A percentile compares a stretch with the other conserved stretches of the same genome.
Conservation (phyloP, 306 rosid species). For the Fagus sylvatica region DNA sequence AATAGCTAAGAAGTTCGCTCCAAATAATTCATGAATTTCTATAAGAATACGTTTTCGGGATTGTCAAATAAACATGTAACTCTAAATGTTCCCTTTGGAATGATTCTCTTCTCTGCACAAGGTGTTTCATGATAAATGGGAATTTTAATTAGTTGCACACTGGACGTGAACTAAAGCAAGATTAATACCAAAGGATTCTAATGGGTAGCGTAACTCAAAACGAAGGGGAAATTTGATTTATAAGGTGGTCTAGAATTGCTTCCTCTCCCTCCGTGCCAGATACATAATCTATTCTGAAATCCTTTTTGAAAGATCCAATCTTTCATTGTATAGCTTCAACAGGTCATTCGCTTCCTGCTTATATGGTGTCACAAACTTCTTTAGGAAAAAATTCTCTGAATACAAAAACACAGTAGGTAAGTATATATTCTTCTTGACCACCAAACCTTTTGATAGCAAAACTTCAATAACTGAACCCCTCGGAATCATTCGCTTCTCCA, state of each 20-base stretch:
- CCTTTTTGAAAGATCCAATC: not conserved
- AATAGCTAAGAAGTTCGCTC: no score
- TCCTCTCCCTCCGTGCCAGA: not conserved
- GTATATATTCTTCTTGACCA: conserved; percentile 8
- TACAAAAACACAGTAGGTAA: not conserved
- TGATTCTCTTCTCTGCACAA: conserved; percentile 32
- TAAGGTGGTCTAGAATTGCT: not conserved
- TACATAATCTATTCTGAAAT: not conserved
- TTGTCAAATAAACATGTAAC: not conserved
- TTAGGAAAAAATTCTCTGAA: conserved; percentile 14
- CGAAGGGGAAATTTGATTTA: not conserved
- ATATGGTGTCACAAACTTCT: conserved; percentile 22
- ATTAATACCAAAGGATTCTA: not conserved
- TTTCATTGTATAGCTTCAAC: conserved; percentile 30
- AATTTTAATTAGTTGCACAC: not conserved
- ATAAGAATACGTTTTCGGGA: no score
- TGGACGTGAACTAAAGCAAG: not conserved
- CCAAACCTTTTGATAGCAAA: conserved; percentile 36
- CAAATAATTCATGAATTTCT: no score
- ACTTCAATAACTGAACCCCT: conserved; percentile 34
- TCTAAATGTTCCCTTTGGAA: conserved; percentile 6
- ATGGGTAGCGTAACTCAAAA: not conserved
- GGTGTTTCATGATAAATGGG: not conserved
- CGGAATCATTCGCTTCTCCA: conserved; percentile 46
- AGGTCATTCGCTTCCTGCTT: conserved; percentile 28